Evolutionary conservation across 768 basidiomycete species (phyloP), one percentile per base, ranked within the genome.

Genomic region (Leccinum arenicola): DNA sequence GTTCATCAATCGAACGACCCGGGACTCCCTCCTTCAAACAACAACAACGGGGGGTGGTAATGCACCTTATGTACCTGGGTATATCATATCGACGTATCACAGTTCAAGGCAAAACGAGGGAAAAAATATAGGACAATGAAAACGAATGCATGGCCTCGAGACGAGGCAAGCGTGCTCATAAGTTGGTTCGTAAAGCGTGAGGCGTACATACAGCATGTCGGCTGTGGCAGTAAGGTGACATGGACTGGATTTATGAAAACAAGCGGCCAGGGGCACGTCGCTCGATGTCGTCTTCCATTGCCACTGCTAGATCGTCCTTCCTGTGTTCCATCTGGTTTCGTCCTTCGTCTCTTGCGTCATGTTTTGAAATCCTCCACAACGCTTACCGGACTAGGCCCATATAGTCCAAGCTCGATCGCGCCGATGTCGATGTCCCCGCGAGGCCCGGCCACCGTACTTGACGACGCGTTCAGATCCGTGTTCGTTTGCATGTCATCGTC

Each of bases 361-460:
- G 31, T 25, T 11, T 57, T 56, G 6, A 50, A 9, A 12, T 65
- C 50, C 17, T 56, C 51, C n/a, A 55, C 50, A 21, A 59, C 9
- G 15, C 54, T 61, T 19, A 55, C 33, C 3, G 61, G 56, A n/a
- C 54, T 6, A 6, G 65, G 57, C 31, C 9, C 47, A 15, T 29
- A 57, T 12, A 59, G 15, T n/a, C 54, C 57, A 19, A 68, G 63
- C 54, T 70, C 65, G 33, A 59, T 36, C 21, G 49, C 43, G 48
- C 58, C 31, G 45, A 52, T 17, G 10, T 51, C 21, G 9, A 1
- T 15, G 1, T 27, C 53, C 6, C 8, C 25, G 23, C 31, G 19
- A 23, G 27, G 56, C n/a, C 57, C 62, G 6, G 19, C 56, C 27
- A 62, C 62, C 11, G 55, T 61, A 19, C 55, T 65, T 50, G 63